These are phyloP conservation scores for Curvularia sp. DNA, from an alignment of 2,329 filamentous ascomycete genomes.

Conservation along the genomic window DNA sequence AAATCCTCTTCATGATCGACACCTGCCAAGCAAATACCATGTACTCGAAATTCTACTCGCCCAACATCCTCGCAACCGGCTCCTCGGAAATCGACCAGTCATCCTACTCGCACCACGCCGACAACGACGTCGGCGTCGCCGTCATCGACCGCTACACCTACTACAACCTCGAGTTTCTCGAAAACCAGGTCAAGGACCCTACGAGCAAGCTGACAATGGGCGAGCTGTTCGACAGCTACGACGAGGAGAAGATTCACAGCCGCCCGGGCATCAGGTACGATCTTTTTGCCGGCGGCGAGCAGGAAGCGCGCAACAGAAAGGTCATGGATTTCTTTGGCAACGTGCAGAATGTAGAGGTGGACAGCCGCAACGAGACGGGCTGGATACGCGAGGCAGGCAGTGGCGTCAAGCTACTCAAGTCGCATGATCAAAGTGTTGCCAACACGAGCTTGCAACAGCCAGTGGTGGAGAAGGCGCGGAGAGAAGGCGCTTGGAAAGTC, in stretches of 20 bases:
- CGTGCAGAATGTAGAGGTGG: conserved; percentile 94
- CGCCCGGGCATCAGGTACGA: conserved; percentile 93
- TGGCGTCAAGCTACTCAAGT: conserved; percentile 63
- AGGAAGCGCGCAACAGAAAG: conserved; percentile 76
- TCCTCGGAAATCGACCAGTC: conserved; percentile 95
- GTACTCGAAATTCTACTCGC: conserved; percentile 97
- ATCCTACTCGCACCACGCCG: conserved; percentile 96
- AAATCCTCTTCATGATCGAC: conserved; percentile 99
- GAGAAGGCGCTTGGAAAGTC: conserved; percentile 47
- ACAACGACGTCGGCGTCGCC: conserved; percentile 96
- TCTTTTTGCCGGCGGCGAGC: conserved; percentile 85
- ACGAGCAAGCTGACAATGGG: conserved; percentile 89
- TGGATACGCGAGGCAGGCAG: conserved; percentile 77
- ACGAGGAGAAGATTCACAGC: conserved; percentile 92
- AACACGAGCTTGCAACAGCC: conserved; percentile 30
- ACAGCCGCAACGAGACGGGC: conserved; percentile 57
- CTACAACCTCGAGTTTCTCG: conserved; percentile 96
- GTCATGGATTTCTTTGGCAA: conserved; percentile 99
- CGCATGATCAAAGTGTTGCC: conserved; percentile 44
- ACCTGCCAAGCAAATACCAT: conserved; percentile 99
- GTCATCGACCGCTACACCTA: conserved; percentile 99
- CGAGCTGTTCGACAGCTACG: conserved; percentile 95
- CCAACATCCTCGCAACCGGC: conserved; percentile 98
- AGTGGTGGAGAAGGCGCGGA: conserved; percentile 27
- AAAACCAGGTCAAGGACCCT: conserved; percentile 85